Evolutionary conservation across 192 early-diverging fungal species (phyloP), one percentile per base, ranked within the genome.

Genomic region (Entomortierella lignicola): DNA sequence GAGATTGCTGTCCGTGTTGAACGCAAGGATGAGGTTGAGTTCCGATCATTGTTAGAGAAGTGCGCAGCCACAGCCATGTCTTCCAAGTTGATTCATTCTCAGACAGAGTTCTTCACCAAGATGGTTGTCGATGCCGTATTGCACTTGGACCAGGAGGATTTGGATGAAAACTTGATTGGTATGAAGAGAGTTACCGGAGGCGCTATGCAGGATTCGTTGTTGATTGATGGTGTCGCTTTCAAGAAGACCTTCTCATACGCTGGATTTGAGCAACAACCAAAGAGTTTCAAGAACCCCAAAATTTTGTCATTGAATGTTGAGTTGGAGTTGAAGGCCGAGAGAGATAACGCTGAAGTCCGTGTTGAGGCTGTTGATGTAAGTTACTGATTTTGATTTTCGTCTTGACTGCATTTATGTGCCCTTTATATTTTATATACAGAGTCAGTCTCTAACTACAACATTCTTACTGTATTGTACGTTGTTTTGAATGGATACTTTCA

Each of bases 211-310:
- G 98, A 99, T 72, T 98, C 97, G n/a, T 59, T 97, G 29, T 86
- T 98, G 67, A 83, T 99, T 44, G 91, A 97, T 60, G 98, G 98
- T 72, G 98, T 99, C 58, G 98, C 98, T 17, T 99, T 99, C 88
- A 99, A 99, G 81, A 99, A 99, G 88, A 97, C 97, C 17, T 99
- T 99, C 82, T 94, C 96, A 25, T 98, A 99, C 82, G 98, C 98
- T 37, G 98, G 98, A 62, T 99, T 99, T 69, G 98, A 99, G 85
- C 98, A 99, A 85, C 97, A 99, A 84, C 98, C 98, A 65, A 99
- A 99, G 85, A 81, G 85, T 30, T 97, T 98, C 82, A 89, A 91
- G 68, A 87, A 91, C 81, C 98, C 97, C 64, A 94, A 91, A 85
- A 93, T 99, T 47, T 82, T 97, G 50, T 94, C 90, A 61, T 89